Percentiles rank a stretch among this genome's conserved stretches.
These are phyloP conservation scores for Beauveria sp. DNA, from an alignment of 2,329 filamentous ascomycete genomes.

Conservation along the genomic window DNA sequence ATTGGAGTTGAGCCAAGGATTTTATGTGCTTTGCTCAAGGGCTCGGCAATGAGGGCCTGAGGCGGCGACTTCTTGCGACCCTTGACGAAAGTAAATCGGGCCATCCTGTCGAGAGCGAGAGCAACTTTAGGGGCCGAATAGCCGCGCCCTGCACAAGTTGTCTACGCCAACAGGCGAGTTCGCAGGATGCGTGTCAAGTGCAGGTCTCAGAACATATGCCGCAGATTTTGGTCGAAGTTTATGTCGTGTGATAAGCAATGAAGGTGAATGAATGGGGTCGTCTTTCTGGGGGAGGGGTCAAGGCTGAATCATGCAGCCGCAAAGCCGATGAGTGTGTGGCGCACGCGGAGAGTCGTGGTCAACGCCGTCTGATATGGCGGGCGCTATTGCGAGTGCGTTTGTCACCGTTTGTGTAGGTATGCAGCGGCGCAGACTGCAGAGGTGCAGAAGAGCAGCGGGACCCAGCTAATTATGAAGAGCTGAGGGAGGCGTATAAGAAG, in stretches of 20 bases:
- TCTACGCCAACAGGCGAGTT: neutral
- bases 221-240: neutral
- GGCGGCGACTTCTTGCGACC: constrained; percentile 35
- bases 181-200: neutral
- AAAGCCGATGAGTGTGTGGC: constrained; percentile 3
- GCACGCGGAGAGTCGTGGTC: neutral
- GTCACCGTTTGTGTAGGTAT: neutral
- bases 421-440: neutral
- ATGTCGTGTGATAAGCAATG: neutral
- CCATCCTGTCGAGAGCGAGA: constrained; percentile 23
- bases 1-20: constrained; percentile 40
- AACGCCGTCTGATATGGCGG: neutral
- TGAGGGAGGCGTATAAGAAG: neutral
- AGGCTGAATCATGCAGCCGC: constrained; percentile 2
- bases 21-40: constrained; percentile 44
- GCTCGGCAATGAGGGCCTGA: constrained; percentile 24
- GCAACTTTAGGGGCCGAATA: neutral
- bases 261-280: neutral
- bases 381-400: neutral
- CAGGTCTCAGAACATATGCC: neutral
- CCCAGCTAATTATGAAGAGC: neutral
- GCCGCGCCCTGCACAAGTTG: neutral
- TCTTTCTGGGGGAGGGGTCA: constrained; percentile 6
- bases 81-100: constrained; percentile 42
- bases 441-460: neutral